Evolutionary conservation across 331 rosid species (phyloP).

Genomic region (Acacia pycnantha): DNA sequence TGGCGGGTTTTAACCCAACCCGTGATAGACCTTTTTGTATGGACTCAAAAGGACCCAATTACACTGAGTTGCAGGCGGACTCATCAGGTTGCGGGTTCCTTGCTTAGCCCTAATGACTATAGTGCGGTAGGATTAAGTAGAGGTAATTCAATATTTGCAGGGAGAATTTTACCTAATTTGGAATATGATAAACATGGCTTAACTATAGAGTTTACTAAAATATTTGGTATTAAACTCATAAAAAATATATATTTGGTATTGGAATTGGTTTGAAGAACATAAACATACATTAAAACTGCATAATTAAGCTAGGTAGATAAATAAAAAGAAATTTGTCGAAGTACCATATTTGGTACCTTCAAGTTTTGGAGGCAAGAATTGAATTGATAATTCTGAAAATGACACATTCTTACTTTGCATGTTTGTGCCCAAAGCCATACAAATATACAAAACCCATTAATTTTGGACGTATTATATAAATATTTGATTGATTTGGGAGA

Average conservation of each 20-base stretch:
- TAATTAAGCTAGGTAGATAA: neutral
- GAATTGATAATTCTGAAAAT: conserved; percentile 31
- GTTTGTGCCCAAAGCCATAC: conserved; percentile 20
- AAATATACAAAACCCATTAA: conserved; percentile 38
- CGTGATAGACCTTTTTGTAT: rapidly evolving
- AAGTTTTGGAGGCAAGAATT: neutral
- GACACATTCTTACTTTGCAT: conserved; percentile 24
- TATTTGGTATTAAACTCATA: too few relatives aligned
- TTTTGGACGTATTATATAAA: conserved; percentile 31
- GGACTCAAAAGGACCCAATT: too few relatives aligned
- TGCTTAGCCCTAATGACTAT: too few relatives aligned
- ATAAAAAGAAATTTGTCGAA: neutral
- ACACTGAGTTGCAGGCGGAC: too few relatives aligned
- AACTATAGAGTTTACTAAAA: too few relatives aligned
- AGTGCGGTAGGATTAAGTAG: too few relatives aligned
- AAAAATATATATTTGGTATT: neutral
- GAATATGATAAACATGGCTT: too few relatives aligned
- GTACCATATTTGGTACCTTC: neutral
- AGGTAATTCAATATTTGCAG: too few relatives aligned
- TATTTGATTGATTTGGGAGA: conserved; percentile 27
- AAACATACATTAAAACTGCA: neutral
- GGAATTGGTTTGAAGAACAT: neutral
- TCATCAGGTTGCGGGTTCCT: too few relatives aligned
- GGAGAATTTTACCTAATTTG: too few relatives aligned
- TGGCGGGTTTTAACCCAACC: too few relatives aligned